Evolutionary conservation across 208 protist species (phyloP), one percentile per base, ranked within the genome.

Genomic region (Tetramitus jugosus): DNA sequence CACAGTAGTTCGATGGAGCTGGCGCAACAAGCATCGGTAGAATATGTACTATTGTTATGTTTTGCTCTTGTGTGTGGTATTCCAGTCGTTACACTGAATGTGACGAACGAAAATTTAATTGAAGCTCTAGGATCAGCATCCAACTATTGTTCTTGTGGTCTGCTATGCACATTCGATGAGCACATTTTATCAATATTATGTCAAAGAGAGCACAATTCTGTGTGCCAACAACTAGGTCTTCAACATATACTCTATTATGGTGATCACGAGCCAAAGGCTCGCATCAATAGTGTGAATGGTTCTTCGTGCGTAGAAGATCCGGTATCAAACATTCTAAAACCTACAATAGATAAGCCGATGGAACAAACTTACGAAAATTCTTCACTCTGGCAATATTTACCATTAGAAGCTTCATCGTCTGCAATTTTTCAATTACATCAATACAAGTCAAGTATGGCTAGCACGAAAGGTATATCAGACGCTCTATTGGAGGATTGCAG

Each of bases 191-290:
- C 31, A 71, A 71, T 49, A 3, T 17, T 71, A 14, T 8, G 39
- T 0, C 1, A 17, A 3, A 71, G 3, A 8, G 20, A 42, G 2
- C 33, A 8, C 14, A 23, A 71, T 17, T 56, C n/a, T n/a, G n/a
- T n/a, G n/a, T n/a, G n/a, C n/a, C n/a, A n/a, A n/a, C n/a, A n/a
- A n/a, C n/a, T n/a, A n/a, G n/a, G n/a, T 56, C 20, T 71, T 2
- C 43, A 49, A 31, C 13, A 71, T 46, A 23, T 71, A 46, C 35
- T 71, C 26, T 71, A 71, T 49, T 71, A 49, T 49, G 65, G 65
- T 2, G 3, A 49, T 33, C 23, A 71, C 17, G 65, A 71, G 31
- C 33, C 65, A 35, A 37, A 8, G 0, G 8, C 14, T 26, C n/a
- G 7, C 39, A 45, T 3, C 43, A 17, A n/a, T 31, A 29, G 35